Percentiles rank a stretch among this genome's conserved stretches.
Conservation (phyloP, 805 yeast species). For the Saccharomycopsis sp. region DNA sequence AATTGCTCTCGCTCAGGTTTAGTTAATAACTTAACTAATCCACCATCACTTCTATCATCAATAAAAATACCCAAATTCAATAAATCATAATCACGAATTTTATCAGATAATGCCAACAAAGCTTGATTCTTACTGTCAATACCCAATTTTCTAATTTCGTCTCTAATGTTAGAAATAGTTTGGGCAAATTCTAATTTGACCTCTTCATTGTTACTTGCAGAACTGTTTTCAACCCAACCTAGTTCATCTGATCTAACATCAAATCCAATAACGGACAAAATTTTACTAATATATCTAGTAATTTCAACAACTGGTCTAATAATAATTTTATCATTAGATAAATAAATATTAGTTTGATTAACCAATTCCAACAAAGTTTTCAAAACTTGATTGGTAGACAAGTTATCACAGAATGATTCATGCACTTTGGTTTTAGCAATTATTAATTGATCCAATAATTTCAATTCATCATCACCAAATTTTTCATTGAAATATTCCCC, state of each 20-base stretch:
- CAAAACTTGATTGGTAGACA: slow-evolving; percentile 72
- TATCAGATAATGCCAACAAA: slow-evolving; percentile 66
- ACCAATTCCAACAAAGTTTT: slow-evolving; percentile 62
- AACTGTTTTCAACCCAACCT: slow-evolving; percentile 64
- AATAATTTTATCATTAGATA: slow-evolving; percentile 46
- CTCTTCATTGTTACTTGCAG: slow-evolving; percentile 45
- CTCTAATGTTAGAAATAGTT: slow-evolving; percentile 73
- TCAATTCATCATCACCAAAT: slow-evolving; percentile 46
- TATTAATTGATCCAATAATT: slow-evolving; percentile 43
- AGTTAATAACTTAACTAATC: slow-evolving; percentile 74
- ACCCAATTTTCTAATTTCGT: slow-evolving; percentile 67
- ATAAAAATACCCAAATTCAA: slow-evolving; percentile 72
- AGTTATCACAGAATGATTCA: slow-evolving; percentile 79
- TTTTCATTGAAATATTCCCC: slow-evolving; percentile 59
- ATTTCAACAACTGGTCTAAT: slow-evolving; percentile 61
- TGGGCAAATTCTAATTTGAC: slow-evolving; percentile 73
- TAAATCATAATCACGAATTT: slow-evolving; percentile 63
- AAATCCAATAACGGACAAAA: slow-evolving; percentile 70
- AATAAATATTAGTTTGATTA: slow-evolving; percentile 64
- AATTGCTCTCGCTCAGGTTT: slow-evolving; percentile 63
- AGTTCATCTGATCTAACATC: slow-evolving; percentile 57
- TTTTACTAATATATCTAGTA: slow-evolving; percentile 64
- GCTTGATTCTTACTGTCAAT: slow-evolving; percentile 49
- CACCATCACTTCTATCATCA: slow-evolving; percentile 78
- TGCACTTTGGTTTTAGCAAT: slow-evolving; percentile 55